Conservation (phyloP, 768 basidiomycete genomes). For the Boletus patriciae region DNA sequence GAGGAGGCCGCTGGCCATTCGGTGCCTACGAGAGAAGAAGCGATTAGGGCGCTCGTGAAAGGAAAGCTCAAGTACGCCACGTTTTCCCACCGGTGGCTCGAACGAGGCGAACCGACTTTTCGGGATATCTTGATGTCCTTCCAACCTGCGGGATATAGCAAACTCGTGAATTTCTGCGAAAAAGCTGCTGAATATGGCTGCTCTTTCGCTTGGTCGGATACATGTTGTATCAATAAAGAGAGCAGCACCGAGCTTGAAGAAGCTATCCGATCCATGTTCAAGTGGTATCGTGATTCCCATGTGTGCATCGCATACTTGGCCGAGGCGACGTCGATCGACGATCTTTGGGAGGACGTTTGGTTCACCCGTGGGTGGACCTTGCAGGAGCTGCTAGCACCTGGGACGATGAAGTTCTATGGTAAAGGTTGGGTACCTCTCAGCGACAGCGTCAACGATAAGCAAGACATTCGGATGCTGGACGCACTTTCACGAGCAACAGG, state of each 20-base stretch:
- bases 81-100: slow-evolving; percentile 33
- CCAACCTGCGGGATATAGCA: slow-evolving; percentile 26
- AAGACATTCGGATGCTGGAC: slow-evolving; percentile 22
- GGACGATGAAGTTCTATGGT: slow-evolving; percentile 34
- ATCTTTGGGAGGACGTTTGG: slow-evolving; percentile 29
- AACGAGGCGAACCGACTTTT: slow-evolving; percentile 31
- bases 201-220: slow-evolving; percentile 36
- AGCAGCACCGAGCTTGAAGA: slow-evolving; percentile 37
- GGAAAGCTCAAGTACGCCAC: slow-evolving; percentile 30
- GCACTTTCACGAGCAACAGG: slow-evolving; percentile 28
- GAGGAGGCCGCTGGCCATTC: slow-evolving; percentile 24
- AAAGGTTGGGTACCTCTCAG: slow-evolving; percentile 27
- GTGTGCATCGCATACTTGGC: slow-evolving; percentile 35
- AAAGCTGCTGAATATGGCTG: slow-evolving; percentile 32
- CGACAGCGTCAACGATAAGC: slow-evolving; percentile 29
- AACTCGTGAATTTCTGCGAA: slow-evolving; percentile 26
- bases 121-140: slow-evolving; percentile 33
- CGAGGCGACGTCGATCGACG: slow-evolving; percentile 31
- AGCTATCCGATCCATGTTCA: slow-evolving; percentile 36
- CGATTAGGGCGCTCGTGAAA: slow-evolving; percentile 22
- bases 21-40: slow-evolving; percentile 29
- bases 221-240: slow-evolving; percentile 36
- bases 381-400: slow-evolving; percentile 31
- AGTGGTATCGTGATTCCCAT: slow-evolving; percentile 31
- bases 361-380: slow-evolving; percentile 36